phyloP scores from a whole-genome alignment of 176 grass and related monocot species.

The Bothriochloa decipiens region DNA sequence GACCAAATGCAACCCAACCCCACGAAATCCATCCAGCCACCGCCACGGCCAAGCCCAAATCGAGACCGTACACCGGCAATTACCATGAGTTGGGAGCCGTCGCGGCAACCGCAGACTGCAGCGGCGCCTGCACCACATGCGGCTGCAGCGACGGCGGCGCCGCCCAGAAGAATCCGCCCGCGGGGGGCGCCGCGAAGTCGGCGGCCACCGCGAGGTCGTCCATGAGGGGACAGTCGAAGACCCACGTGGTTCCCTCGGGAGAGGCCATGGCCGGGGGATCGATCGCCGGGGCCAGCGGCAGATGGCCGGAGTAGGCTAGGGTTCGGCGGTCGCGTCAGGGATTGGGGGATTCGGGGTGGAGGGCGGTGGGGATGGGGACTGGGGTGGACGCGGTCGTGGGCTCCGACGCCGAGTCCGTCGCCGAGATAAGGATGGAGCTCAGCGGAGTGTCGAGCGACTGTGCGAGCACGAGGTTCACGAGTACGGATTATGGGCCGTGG shows the following conservation, averaged over 20 bases:
- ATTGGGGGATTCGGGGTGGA: conserved; percentile 30
- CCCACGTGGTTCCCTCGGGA: conserved; percentile 72
- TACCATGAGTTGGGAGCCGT: conserved; percentile 21
- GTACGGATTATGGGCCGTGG: conserved; percentile 17
- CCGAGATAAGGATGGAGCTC: conserved; percentile 32
- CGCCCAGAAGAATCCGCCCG: conserved; percentile 62
- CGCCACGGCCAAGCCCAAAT: conserved; percentile 6
- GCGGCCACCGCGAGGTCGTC: conserved; percentile 59
- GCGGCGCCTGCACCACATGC: conserved; percentile 12
- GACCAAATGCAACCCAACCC: conserved; percentile 1
- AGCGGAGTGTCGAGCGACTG: background rate
- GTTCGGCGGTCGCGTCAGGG: conserved; percentile 28
- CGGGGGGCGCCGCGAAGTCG: conserved; percentile 40
- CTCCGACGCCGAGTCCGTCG: conserved; percentile 49
- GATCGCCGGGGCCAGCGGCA: conserved; percentile 5
- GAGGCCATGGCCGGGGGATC: conserved; percentile 57
- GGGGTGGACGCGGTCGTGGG: conserved; percentile 30
- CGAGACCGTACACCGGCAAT: background rate
- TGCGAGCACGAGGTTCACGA: conserved; percentile 42
- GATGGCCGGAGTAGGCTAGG: conserved; percentile 30
- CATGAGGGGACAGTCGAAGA: conserved; percentile 79
- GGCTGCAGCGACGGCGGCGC: conserved; percentile 27
- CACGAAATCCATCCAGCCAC: conserved; percentile 5
- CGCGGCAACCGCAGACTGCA: conserved; percentile 13
- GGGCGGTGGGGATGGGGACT: background rate